Evolutionary conservation across 2,329 filamentous ascomycete species (phyloP).

Genomic region (Phialocephala sp.): DNA sequence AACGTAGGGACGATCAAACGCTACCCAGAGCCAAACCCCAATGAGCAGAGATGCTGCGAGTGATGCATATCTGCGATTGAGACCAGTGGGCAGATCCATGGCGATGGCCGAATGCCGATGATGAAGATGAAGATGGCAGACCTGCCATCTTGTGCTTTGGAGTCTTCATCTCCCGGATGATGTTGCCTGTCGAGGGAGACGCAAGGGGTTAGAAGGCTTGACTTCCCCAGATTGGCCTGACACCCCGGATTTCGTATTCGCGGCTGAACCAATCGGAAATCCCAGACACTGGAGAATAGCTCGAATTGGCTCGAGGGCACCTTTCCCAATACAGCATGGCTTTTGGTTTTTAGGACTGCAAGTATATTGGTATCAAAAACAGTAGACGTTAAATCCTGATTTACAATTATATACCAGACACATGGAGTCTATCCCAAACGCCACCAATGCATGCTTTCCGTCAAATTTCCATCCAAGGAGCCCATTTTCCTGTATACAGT

Average conservation of each 20-base stretch:
- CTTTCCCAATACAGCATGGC: too few relatives aligned
- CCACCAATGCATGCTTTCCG: background rate
- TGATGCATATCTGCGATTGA: slow-evolving; percentile 33
- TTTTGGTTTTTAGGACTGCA: too few relatives aligned
- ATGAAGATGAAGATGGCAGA: background rate
- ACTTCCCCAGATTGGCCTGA: background rate
- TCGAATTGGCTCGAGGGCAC: too few relatives aligned
- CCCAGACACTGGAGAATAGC: too few relatives aligned
- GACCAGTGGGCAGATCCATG: slow-evolving; percentile 22
- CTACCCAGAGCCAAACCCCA: slow-evolving; percentile 33
- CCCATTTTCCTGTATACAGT: slow-evolving; percentile 10
- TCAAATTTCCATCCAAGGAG: background rate
- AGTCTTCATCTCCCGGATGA: background rate
- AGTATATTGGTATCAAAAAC: background rate
- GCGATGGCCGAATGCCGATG: background rate
- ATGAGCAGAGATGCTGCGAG: slow-evolving; percentile 25
- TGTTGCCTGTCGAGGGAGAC: background rate
- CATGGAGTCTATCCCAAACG: slow-evolving; percentile 4
- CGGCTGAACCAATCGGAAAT: background rate
- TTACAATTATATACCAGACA: slow-evolving; percentile 7
- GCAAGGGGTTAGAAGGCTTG: background rate
- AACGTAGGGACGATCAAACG: slow-evolving; percentile 31
- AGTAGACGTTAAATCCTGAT: background rate
- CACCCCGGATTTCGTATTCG: background rate
- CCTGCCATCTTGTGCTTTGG: background rate